These are phyloP conservation scores for Hibiscus tridactylites DNA, from an alignment of 345 rosid genomes.

Conservation along the genomic window DNA sequence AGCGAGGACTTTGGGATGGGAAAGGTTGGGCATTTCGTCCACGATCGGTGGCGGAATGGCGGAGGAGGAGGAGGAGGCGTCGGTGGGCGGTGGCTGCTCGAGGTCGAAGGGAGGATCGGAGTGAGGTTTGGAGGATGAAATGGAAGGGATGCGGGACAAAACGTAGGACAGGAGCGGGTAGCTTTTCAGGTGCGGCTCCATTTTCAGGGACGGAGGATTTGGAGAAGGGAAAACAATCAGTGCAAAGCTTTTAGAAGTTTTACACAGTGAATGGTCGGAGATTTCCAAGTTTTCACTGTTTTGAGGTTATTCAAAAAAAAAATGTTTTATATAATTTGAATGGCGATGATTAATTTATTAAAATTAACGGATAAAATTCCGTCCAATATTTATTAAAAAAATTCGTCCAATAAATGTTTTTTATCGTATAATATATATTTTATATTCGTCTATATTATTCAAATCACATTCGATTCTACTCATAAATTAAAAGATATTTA, in stretches of 20 bases:
- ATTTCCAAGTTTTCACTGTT: background rate
- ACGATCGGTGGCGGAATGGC: slow-evolving; percentile 20
- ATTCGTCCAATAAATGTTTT: no score
- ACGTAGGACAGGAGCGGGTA: slow-evolving; percentile 89
- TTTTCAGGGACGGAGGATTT: slow-evolving; percentile 11
- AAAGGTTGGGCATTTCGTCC: slow-evolving; percentile 57
- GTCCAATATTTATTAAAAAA: no score
- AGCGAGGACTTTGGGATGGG: slow-evolving; percentile 61
- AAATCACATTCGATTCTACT: no score
- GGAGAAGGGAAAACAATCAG: background rate
- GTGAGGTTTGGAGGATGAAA: slow-evolving; percentile 29
- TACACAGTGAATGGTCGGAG: background rate
- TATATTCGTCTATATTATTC: no score
- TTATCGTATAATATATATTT: no score
- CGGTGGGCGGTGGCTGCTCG: slow-evolving; percentile 19
- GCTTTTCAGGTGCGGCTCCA: slow-evolving; percentile 68
- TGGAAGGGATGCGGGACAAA: slow-evolving; percentile 61
- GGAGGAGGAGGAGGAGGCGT: slow-evolving; percentile 27
- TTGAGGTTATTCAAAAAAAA: no score
- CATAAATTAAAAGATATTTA: no score
- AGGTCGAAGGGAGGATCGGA: slow-evolving; percentile 19
- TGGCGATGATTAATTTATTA: no score
- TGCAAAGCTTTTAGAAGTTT: background rate
- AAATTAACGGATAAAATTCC: no score
- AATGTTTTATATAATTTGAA: no score